A percentile compares a stretch with the other conserved stretches of the same genome.
Conservation (phyloP, 345 rosid species). For the Rhodamnia argentea region DNA sequence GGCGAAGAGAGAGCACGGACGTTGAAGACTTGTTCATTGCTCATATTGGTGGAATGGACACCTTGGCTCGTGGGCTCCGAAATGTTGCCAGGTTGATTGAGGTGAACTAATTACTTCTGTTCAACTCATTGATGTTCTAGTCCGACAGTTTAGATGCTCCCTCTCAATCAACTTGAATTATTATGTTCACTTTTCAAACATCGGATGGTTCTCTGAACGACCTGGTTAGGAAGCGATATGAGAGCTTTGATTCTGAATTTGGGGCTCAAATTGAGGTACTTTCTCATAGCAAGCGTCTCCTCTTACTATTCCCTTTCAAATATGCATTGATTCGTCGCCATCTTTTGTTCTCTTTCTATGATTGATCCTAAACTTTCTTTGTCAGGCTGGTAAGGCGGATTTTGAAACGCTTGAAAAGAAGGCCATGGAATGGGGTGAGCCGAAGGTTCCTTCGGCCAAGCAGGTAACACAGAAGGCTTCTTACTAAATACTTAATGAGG, state of each 20-base stretch:
- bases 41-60: conserved; percentile 87
- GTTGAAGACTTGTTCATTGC: conserved; percentile 90
- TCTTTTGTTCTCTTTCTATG: background rate
- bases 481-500: background rate
- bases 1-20: conserved; percentile 94
- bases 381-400: conserved; percentile 73
- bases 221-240: conserved; percentile 58
- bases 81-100: conserved; percentile 76
- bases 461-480: conserved; percentile 41
- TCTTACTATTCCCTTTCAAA: background rate
- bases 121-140: background rate
- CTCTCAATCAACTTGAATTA: background rate
- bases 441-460: conserved; percentile 82
- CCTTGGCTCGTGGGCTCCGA: conserved; percentile 81
- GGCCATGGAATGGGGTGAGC: conserved; percentile 81
- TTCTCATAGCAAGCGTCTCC: background rate
- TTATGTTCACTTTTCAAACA: background rate
- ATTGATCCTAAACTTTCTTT: background rate
- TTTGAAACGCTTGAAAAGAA: conserved; percentile 82
- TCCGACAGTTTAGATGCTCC: background rate
- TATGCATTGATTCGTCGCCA: background rate
- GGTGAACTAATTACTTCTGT: conserved; percentile 16
- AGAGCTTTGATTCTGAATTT: conserved; percentile 62
- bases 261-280: conserved; percentile 61
- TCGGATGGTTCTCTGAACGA: conserved; percentile 66